Evolutionary conservation across 352 stramenopile genomes (phyloP).

Genomic region (Phytophthora pseudosyringae): DNA sequence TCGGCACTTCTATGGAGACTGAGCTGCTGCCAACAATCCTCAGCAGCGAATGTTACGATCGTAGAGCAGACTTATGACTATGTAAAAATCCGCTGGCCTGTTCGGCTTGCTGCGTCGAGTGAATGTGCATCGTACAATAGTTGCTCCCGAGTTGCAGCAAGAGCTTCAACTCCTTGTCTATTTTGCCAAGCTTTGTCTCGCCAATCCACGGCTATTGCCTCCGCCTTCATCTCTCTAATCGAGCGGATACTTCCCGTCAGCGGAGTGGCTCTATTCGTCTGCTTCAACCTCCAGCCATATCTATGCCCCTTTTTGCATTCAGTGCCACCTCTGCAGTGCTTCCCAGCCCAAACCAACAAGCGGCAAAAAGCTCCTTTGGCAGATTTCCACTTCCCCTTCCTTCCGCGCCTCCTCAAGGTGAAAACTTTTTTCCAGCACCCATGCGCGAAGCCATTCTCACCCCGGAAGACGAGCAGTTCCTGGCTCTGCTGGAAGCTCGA

Average conservation of each 20-base stretch:
- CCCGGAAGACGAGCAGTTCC: constrained; percentile 49
- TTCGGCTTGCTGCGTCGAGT: not conserved
- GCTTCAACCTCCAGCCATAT: constrained; percentile 33
- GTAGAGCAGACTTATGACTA: constrained; percentile 4
- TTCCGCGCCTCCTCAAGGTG: constrained; percentile 1
- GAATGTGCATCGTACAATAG: not conserved
- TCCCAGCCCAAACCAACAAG: constrained; percentile 11
- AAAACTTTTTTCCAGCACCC: not conserved
- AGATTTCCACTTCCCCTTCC: not conserved
- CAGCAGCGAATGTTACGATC: not conserved
- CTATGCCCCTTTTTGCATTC: constrained; percentile 33
- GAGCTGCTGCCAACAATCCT: not conserved
- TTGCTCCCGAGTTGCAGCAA: constrained; percentile 13
- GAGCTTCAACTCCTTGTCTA: constrained; percentile 17
- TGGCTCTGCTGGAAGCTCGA: constrained; percentile 52
- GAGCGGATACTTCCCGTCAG: constrained; percentile 1
- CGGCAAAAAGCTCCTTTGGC: not conserved
- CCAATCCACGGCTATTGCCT: not conserved
- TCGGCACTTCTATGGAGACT: constrained; percentile 33
- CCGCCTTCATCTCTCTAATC: constrained; percentile 7
- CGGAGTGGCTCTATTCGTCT: constrained; percentile 32
- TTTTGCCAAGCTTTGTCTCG: not conserved
- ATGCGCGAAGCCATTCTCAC: constrained; percentile 58
- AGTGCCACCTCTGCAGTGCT: constrained; percentile 32
- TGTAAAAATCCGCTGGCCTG: not conserved